Evolutionary conservation across 192 early-diverging fungal genomes (phyloP).

Genomic region (Backusella mclennaniae): DNA sequence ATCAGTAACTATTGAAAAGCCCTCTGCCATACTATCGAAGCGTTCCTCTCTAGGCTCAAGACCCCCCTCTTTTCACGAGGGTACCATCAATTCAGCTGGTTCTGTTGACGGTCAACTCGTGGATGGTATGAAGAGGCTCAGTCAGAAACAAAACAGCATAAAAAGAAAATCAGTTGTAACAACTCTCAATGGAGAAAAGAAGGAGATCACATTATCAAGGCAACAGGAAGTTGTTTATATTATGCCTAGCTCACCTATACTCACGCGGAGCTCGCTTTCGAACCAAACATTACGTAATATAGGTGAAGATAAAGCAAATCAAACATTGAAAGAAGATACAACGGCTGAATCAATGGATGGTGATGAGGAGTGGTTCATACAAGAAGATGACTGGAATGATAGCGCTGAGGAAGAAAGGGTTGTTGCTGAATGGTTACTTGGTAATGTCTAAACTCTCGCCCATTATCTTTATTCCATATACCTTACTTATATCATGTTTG

Average conservation of each 20-base stretch:
- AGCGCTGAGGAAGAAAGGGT: not conserved
- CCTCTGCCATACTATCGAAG: constrained; percentile 28
- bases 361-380: constrained; percentile 14
- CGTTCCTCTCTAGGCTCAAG: constrained; percentile 21
- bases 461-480: not conserved
- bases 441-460: not conserved
- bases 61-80: constrained; percentile 1
- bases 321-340: not conserved
- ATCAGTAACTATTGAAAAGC: constrained; percentile 4
- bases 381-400: constrained; percentile 16
- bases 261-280: not conserved
- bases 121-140: not conserved
- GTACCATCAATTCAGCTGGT: not conserved
- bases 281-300: not conserved
- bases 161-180: not conserved
- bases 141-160: not conserved
- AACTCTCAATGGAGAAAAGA: not conserved
- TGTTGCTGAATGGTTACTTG: constrained; percentile 16
- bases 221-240: not conserved
- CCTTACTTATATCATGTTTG: not conserved
- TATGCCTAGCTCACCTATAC: not conserved
- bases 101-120: not conserved
- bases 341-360: not conserved
- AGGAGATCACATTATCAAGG: not conserved
- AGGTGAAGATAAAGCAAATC: not conserved